Evolutionary conservation across 768 basidiomycete genomes (phyloP).

Genomic region (Mycena belliarum): DNA sequence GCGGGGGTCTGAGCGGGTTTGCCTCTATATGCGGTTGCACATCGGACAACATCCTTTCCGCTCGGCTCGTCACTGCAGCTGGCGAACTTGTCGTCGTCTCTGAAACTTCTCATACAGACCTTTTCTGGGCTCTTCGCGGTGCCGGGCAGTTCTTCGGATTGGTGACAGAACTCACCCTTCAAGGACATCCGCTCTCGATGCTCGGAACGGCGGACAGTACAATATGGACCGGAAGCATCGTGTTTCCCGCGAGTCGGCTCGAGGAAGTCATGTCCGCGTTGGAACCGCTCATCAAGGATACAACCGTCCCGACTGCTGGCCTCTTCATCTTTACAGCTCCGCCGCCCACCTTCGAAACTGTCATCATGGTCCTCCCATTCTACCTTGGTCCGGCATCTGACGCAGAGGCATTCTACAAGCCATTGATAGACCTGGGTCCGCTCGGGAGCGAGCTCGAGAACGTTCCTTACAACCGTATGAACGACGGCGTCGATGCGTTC

Average conservation of each 20-base stretch:
- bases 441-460: not conserved
- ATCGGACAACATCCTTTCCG: conserved; percentile 1
- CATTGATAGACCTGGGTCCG: not conserved
- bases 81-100: not conserved
- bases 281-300: not conserved
- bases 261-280: not conserved
- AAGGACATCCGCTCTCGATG: not conserved
- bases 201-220: not conserved
- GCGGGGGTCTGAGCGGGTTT: not conserved
- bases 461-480: not conserved
- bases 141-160: not conserved
- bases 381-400: not conserved
- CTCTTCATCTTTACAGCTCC: not conserved
- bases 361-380: not conserved
- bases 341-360: not conserved
- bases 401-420: not conserved
- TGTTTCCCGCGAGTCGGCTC: not conserved
- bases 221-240: not conserved
- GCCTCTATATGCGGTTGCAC: not conserved
- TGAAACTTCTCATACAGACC: not conserved
- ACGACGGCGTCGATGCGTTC: not conserved
- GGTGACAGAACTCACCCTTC: not conserved
- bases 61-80: not conserved
- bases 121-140: not conserved
- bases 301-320: not conserved